These are phyloP conservation scores for Penstemon barbatus DNA, from an alignment of 257 asterid genomes.

Conservation along the genomic window DNA sequence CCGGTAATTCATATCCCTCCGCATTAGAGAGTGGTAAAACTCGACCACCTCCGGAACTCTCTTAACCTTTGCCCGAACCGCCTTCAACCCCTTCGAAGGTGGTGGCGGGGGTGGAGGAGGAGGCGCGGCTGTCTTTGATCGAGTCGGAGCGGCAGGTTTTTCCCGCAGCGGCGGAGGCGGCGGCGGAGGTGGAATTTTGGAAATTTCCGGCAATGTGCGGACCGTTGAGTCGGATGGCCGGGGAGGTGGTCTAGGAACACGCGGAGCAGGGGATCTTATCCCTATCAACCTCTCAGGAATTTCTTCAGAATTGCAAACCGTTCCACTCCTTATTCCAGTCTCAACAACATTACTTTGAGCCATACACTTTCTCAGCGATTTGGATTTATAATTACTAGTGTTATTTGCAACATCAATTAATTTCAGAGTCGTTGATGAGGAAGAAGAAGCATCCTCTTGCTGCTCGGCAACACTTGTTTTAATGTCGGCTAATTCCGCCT, in stretches of 20 bases:
- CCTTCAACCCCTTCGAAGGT: constrained; percentile 44
- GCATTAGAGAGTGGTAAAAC: constrained; percentile 80
- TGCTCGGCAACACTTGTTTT: constrained; percentile 59
- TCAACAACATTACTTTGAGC: constrained; percentile 26
- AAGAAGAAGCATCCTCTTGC: constrained; percentile 36
- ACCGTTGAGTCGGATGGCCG: constrained; percentile 61
- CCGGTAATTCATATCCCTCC: constrained; percentile 60
- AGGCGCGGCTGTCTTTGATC: constrained; percentile 31
- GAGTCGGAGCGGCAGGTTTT: constrained; percentile 30
- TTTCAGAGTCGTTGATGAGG: constrained; percentile 39
- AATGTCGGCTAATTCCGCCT: constrained; percentile 56
- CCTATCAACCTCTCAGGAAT: constrained; percentile 36
- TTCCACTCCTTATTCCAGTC: not conserved
- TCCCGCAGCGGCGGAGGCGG: constrained; percentile 32
- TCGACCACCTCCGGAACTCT: constrained; percentile 88
- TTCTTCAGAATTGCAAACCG: constrained; percentile 7
- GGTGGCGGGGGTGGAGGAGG: constrained; percentile 73
- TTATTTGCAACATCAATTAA: constrained; percentile 25
- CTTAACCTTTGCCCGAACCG: constrained; percentile 49
- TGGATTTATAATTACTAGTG: constrained; percentile 31
- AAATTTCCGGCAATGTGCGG: constrained; percentile 49
- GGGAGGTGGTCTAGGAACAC: constrained; percentile 67
- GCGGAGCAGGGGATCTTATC: constrained; percentile 43
- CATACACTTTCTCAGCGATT: constrained; percentile 48
- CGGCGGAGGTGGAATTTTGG: constrained; percentile 34